phyloP scores from a whole-genome alignment of 2,329 filamentous ascomycete genomes.

The Trichoderma breve region DNA sequence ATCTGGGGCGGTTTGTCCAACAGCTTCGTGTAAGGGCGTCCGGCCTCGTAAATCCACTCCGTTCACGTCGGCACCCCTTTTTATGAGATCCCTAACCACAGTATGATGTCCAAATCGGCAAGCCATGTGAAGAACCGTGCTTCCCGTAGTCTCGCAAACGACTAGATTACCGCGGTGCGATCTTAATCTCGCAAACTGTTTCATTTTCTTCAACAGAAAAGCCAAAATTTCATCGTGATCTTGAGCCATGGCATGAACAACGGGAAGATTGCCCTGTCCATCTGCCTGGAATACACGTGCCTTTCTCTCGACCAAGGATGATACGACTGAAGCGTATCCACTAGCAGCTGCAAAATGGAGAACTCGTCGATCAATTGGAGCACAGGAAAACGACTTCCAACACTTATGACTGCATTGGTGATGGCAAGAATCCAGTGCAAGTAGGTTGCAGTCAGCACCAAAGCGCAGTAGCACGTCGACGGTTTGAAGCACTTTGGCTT shows the following conservation, averaged over 20 bases:
- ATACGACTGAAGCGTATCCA: neutral
- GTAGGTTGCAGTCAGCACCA: conserved; percentile 13
- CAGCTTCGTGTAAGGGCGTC: conserved; percentile 19
- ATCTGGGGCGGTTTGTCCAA: neutral
- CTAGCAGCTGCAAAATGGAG: conserved; percentile 17
- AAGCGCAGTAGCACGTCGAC: neutral
- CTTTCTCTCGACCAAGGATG: neutral
- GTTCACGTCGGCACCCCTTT: neutral
- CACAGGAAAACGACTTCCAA: conserved; percentile 18
- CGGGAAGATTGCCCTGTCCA: conserved; percentile 7
- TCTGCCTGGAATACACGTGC: conserved; percentile 1
- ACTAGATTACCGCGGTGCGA: neutral
- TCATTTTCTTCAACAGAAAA: neutral
- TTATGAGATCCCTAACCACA: neutral
- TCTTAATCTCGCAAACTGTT: neutral
- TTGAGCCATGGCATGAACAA: conserved; percentile 18
- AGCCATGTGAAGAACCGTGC: conserved; percentile 18
- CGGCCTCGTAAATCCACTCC: neutral
- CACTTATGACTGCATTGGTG: conserved; percentile 9
- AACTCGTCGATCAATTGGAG: neutral
- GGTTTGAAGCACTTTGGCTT: neutral
- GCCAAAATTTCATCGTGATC: neutral
- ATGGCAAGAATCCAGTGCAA: neutral
- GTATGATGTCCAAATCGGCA: conserved; percentile 13
- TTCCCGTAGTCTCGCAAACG: neutral